Evolutionary conservation across 2,329 filamentous ascomycete genomes (phyloP), one percentile per base, ranked within the genome.

Genomic region (Ceratocystis colombiana): DNA sequence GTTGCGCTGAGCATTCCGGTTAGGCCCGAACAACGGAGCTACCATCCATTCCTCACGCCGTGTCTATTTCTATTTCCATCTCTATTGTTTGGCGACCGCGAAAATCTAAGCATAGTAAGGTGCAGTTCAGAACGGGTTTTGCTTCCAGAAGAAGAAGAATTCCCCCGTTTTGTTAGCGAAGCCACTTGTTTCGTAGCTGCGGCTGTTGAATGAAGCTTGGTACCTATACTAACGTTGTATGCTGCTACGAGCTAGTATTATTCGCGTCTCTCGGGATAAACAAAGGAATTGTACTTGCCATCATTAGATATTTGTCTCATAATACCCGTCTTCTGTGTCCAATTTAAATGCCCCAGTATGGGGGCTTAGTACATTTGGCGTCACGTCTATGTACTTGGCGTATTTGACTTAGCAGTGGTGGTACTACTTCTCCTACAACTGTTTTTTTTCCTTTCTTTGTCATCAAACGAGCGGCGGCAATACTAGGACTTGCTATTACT

Each of bases 131-230:
- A 28, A 59, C 25, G 28, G 55, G 55, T 1, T n/a, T 59, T 37
- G 28, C 28, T 59, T 59, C 55, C 28, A 59, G 55, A 59, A 59
- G 55, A 17, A 59, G 28, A 37, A 37, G 5, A 15, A 59, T 59
- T 37, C 17, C 30, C 33, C 28, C 55, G 30, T 10, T 8, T 25
- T 4, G 55, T n/a, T 59, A 37, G 33, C 28, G 28, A 59, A 59
- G 55, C 55, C 12, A 30, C 25, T 59, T 37, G 55, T 59, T 59
- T 59, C 30, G 55, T 59, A 17, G 55, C 55, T 30, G 30, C 15
- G 20, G 55, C 30, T 59, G 55, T 59, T 25, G 12, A n/a, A 8
- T 59, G 55, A n/a, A 30, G 30, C 55, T 41, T 41, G 37, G 37
- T 41, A 41, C 37, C 37, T 41, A 41, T 41, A 41, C 4, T 15